Conservation (phyloP, 2,329 filamentous ascomycete species). For the Hypocrella siamensis region DNA sequence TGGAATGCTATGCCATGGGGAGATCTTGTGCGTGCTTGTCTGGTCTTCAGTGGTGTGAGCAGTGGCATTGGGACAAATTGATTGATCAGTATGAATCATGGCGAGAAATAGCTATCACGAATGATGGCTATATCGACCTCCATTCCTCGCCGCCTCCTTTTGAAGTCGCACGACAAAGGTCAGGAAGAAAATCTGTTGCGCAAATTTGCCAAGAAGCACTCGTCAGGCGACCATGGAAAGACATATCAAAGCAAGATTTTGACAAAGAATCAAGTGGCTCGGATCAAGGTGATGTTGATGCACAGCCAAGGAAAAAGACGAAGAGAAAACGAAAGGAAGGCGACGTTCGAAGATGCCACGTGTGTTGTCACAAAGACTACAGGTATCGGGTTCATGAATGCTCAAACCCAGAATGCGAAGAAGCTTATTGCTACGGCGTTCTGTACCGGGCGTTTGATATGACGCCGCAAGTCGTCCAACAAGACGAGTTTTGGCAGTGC, state of each 20-base stretch:
- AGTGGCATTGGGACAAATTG: conserved; percentile 75
- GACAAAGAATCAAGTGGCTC: conserved; percentile 31
- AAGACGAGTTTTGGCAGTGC: conserved; percentile 72
- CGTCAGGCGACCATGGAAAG: conserved; percentile 62
- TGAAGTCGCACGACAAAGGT: conserved; percentile 48
- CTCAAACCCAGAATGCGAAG: conserved; percentile 49
- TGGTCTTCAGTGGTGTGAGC: conserved; percentile 77
- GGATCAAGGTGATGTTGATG: conserved; percentile 45
- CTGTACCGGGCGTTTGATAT: conserved; percentile 84
- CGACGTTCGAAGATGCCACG: conserved; percentile 53
- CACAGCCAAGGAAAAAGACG: conserved; percentile 44
- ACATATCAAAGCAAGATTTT: conserved; percentile 49
- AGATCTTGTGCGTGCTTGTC: conserved; percentile 83
- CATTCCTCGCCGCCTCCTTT: conserved; percentile 55
- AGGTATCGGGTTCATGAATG: conserved; percentile 78
- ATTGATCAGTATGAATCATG: conserved; percentile 66
- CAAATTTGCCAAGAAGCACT: conserved; percentile 92
- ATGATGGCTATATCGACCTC: conserved; percentile 51
- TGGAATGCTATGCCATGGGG: conserved; percentile 98
- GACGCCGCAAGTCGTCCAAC: conserved; percentile 69
- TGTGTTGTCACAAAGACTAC: conserved; percentile 66
- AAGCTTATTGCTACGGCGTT: conserved; percentile 83
- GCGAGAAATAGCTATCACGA: conserved; percentile 61
- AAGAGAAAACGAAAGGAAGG: conserved; percentile 38
- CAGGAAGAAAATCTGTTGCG: conserved; percentile 65